A percentile compares a stretch with the other conserved stretches of the same genome.
phyloP scores from a whole-genome alignment of 352 stramenopile genomes.

The Phytophthora europaea region DNA sequence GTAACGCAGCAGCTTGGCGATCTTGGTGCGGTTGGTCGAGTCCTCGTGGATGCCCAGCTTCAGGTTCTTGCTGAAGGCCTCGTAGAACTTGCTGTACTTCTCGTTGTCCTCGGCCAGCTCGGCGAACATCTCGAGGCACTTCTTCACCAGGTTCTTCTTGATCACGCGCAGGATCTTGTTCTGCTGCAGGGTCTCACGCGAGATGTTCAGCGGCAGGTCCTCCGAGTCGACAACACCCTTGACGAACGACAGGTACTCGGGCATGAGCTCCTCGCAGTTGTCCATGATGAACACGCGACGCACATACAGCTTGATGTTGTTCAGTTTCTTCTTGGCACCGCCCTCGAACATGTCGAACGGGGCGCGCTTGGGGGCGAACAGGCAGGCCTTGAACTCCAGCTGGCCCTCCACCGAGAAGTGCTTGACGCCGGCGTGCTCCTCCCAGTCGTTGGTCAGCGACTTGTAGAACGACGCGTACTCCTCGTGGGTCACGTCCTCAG shows the following conservation, averaged over 20 bases:
- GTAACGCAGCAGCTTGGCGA: constrained; percentile 99
- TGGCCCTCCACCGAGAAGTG: constrained; percentile 99
- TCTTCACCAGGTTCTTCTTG: constrained; percentile 99
- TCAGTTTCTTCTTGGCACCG: constrained; percentile 99
- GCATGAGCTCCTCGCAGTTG: constrained; percentile 99
- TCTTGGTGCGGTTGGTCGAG: constrained; percentile 99
- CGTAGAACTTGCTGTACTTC: constrained; percentile 99
- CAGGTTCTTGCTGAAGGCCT: constrained; percentile 99
- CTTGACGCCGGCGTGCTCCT: constrained; percentile 98
- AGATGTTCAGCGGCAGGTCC: constrained; percentile 99
- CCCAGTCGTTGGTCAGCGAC: constrained; percentile 99
- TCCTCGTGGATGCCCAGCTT: constrained; percentile 99
- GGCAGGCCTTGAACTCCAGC: constrained; percentile 99
- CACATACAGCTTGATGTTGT: constrained; percentile 99
- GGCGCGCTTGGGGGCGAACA: constrained; percentile 99
- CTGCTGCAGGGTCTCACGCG: constrained; percentile 99
- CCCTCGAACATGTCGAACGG: constrained; percentile 99
- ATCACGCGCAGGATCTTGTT: constrained; percentile 99
- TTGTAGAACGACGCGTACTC: constrained; percentile 99
- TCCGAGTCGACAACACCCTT: constrained; percentile 99
- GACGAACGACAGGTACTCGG: constrained; percentile 99
- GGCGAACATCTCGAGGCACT: constrained; percentile 99
- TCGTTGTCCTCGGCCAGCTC: constrained; percentile 98
- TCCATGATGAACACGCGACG: constrained; percentile 99
- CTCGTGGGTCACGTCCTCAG: constrained; percentile 99